Conservation (phyloP, 306 rosid genomes). For the Datisca glomerata region DNA sequence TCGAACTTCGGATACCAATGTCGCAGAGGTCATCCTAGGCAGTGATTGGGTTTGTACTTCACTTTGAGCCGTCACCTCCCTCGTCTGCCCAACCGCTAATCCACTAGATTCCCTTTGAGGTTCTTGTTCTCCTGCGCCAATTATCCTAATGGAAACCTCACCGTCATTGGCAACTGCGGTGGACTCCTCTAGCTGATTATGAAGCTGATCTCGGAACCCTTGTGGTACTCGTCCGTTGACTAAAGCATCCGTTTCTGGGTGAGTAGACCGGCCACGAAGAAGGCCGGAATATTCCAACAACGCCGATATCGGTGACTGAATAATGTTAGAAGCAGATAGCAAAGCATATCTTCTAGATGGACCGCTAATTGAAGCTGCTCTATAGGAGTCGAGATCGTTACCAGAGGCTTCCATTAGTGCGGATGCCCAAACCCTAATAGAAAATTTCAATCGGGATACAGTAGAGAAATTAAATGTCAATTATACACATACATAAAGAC, state of each 20-base stretch:
- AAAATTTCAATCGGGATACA: no score
- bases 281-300: constrained; percentile 71
- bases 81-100: constrained; percentile 36
- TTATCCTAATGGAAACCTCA: constrained; percentile 84
- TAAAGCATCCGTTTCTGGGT: constrained; percentile 31
- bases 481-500: no score
- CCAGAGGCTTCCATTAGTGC: constrained; percentile 48
- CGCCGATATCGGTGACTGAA: constrained; percentile 68
- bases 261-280: constrained; percentile 42
- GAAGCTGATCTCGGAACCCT: constrained; percentile 23
- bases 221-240: constrained; percentile 21
- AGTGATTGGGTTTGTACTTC: constrained; percentile 19
- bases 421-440: constrained; percentile 52
- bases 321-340: constrained; percentile 45
- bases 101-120: constrained; percentile 48
- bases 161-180: constrained; percentile 30
- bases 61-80: constrained; percentile 25
- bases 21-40: constrained; percentile 15
- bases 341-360: constrained; percentile 44
- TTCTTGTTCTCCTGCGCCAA: constrained; percentile 56
- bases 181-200: constrained; percentile 24
- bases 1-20: constrained; percentile 17
- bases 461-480: no score
- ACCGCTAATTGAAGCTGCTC: constrained; percentile 24
- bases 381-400: constrained; percentile 35